Base-by-base conservation (phyloP, 202 grass and related monocot species). In the Dendrocalamus latiflorus region DNA sequence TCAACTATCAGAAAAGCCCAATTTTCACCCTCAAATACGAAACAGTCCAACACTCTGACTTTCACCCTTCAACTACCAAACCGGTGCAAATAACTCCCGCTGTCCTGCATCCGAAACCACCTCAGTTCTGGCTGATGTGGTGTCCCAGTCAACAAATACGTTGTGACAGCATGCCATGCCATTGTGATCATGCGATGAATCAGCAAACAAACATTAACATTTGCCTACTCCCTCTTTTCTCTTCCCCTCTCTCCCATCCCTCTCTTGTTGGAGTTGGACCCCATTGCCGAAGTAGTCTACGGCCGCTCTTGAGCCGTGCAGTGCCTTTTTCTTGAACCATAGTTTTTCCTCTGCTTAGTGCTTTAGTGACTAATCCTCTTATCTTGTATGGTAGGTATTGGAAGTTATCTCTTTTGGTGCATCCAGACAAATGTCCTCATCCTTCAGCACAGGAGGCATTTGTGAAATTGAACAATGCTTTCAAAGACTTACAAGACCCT, bases 351-450 rank as follows among this genome's bases (percentile, higher is more conserved):
- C 25, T 65, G 8, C 58, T 62, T 24, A 47, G 16, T 58, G 41
- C 72, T 36, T 21, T 24, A 47, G 16, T 58, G 41, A 78, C 44
- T 21, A 79, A 83, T 92, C 34, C 37, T 78, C 45, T 33, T 72
- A 43, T 72, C 14, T 50, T 78, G 58, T 17, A 78, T 36, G 80
- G 38, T 81, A 97, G 94, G 87, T 98, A 98, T 70, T 98, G 95
- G 95, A 98, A 98, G 79, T 74, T 95, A 81, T 98, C 95, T 73
- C 89, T 98, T 79, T 83, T 98, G 81, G 95, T 98, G 26, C 95
- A 98, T 85, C 95, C 92, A 0, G 95, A 98, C 65, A 98, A 98
- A 68, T 98, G 95, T 54, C 84, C 95, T 80, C 95, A 98, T 89
- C 95, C 95, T 81, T 86, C 83, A 66, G 92, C 95, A 66, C 95